A percentile compares a stretch with the other conserved stretches of the same genome.
These are phyloP conservation scores for Trichoderma oligosporum DNA, from an alignment of 2,329 filamentous ascomycete species.

Conservation along the genomic window DNA sequence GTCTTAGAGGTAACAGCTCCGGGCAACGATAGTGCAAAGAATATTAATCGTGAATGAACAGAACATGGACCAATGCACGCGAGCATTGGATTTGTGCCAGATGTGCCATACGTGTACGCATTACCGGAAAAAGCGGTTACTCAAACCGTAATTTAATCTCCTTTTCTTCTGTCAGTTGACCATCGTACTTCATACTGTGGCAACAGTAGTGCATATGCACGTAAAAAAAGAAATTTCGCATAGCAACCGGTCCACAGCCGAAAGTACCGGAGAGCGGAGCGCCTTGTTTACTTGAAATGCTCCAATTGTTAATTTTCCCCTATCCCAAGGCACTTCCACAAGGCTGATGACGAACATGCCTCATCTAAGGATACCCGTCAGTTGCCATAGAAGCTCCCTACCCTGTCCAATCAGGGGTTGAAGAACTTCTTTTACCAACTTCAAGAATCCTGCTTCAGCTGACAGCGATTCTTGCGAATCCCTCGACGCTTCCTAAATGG, in stretches of 20 bases:
- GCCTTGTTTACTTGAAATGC: constrained; percentile 2
- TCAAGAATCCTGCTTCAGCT: constrained; percentile 15
- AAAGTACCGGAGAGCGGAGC: background rate
- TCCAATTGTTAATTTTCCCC: background rate
- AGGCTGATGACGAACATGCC: constrained; percentile 11
- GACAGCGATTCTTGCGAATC: background rate
- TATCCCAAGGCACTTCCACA: background rate
- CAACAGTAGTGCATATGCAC: background rate
- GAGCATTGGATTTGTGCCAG: background rate
- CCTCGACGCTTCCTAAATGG: constrained; percentile 13
- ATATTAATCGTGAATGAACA: background rate
- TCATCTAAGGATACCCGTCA: constrained; percentile 4
- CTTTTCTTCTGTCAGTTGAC: background rate
- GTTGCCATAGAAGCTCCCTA: background rate
- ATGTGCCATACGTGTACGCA: background rate
- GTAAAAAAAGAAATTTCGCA: background rate
- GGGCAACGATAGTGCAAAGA: background rate
- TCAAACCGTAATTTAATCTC: background rate
- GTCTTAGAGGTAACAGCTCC: background rate
- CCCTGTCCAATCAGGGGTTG: background rate
- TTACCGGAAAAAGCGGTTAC: background rate
- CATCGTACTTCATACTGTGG: background rate
- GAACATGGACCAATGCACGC: background rate
- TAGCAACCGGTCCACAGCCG: background rate
- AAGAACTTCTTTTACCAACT: background rate